Base-by-base conservation (phyloP, 176 grass and related monocot genomes). In the Avena insularis region DNA sequence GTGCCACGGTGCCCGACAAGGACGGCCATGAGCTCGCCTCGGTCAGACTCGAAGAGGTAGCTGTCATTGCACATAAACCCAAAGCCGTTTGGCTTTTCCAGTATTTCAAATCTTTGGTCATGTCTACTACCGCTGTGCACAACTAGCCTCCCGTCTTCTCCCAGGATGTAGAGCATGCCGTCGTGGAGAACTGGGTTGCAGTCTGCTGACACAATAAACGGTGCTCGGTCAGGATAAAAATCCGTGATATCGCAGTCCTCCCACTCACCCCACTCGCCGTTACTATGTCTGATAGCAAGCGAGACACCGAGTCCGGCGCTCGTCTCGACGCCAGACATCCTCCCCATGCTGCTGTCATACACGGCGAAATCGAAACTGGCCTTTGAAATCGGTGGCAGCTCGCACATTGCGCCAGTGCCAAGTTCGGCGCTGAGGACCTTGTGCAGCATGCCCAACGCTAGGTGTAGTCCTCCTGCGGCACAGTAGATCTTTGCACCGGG, bases 401-500 rank as follows among this genome's bases (percentile, higher is more conserved):
- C 21, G 12, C 49, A 0, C 20, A 61, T 8, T 2, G 2, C 12
- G 19, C 87, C 51, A 14, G 60, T 61, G 5, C 59, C 4, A 27
- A 79, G 87, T 2, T 84, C 25, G 60, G 63, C 80, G 60, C 48
- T 15, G 0, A 84, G 46, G 8, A 79, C 5, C 21, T 0, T 12
- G 7, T 2, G 1, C 3, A 0, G 0, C 25, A 0, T 1, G 0
- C 62, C 25, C 4, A 84, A 21, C 7, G 27, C 84, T 12, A 88
- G 61, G 70, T 29, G 2, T 14, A 53, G 79, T 7, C 31, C 11
- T 45, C 81, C 74, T 2, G 16, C 33, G 61, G 87, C 61, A 62
- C 62, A 78, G 64, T 73, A 84, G 35, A 88, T 25, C 49, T 31
- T 79, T n/a, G 60, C 80, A 29, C 21, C 53, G 1, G 81, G 64